These are phyloP conservation scores for Dictyostelium firmibasis DNA, from an alignment of 78 protist species.

Conservation along the genomic window DNA sequence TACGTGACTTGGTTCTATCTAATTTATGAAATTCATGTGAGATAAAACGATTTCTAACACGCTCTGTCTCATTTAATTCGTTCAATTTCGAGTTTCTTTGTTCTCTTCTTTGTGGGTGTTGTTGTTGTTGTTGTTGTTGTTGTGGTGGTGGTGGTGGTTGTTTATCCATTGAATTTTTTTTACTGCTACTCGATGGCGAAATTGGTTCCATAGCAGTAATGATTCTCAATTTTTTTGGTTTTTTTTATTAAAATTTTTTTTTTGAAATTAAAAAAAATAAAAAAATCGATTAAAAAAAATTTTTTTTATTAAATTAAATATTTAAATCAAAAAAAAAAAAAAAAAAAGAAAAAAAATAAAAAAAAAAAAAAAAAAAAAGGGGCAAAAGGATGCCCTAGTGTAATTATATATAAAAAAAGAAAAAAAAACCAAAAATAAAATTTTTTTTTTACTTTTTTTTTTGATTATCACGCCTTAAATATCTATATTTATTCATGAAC, in stretches of 20 bases:
- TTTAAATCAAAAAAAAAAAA: neutral
- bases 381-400: neutral
- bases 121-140: neutral
- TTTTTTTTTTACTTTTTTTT: no score
- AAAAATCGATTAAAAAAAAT: neutral
- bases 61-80: constrained; percentile 11
- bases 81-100: neutral
- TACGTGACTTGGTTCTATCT: constrained; percentile 52
- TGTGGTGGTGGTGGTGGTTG: neutral
- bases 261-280: neutral
- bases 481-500: neutral
- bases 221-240: neutral
- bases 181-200: neutral
- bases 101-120: neutral
- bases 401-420: no score
- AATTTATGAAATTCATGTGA: constrained; percentile 42
- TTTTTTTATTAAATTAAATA: neutral
- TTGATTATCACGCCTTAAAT: neutral
- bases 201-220: neutral
- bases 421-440: no score
- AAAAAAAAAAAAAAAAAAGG: neutral
- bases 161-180: neutral
- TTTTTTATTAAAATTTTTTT: neutral
- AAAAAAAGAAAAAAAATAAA: neutral
- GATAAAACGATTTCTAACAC: constrained; percentile 55